Conservation (phyloP, 1,284 basidiomycete species). For the Puccinia coronata region DNA sequence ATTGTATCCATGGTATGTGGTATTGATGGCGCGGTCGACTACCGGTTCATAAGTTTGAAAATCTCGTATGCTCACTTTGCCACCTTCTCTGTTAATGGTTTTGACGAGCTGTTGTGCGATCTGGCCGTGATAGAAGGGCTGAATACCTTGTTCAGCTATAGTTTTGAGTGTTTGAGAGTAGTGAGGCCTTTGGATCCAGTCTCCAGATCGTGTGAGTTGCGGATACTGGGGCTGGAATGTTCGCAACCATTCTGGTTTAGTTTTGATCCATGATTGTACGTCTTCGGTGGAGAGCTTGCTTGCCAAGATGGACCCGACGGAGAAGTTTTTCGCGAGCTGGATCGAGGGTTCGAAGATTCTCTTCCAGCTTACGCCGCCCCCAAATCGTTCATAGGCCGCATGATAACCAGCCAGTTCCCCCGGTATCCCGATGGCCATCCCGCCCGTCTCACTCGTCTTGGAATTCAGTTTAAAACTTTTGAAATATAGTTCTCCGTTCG, state of each 20-base stretch:
- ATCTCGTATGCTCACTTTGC: constrained; percentile 73
- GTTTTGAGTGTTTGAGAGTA: constrained; percentile 54
- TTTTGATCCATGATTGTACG: not conserved
- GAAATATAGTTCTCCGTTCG: constrained; percentile 66
- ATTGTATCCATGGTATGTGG: constrained; percentile 71
- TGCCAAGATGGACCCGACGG: constrained; percentile 73
- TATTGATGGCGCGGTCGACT: constrained; percentile 72
- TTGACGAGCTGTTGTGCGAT: constrained; percentile 73
- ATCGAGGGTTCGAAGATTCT: constrained; percentile 74
- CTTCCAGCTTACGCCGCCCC: constrained; percentile 72
- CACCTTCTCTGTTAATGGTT: constrained; percentile 72
- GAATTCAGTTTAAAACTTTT: constrained; percentile 72
- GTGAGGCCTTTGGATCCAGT: constrained; percentile 52
- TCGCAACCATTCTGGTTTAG: constrained; percentile 71
- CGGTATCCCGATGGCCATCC: constrained; percentile 78
- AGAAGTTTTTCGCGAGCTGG: constrained; percentile 70
- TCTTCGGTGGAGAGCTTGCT: constrained; percentile 54
- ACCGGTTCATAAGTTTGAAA: constrained; percentile 71
- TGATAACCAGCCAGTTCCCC: constrained; percentile 81
- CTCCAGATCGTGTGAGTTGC: constrained; percentile 48
- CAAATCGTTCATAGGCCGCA: constrained; percentile 74
- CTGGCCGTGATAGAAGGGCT: constrained; percentile 64
- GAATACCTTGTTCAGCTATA: constrained; percentile 54
- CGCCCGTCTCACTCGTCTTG: constrained; percentile 68
- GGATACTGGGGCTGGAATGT: constrained; percentile 28